These are phyloP conservation scores for Discostella pseudostelligera DNA, from an alignment of 108 stramenopile genomes.

Conservation along the genomic window DNA sequence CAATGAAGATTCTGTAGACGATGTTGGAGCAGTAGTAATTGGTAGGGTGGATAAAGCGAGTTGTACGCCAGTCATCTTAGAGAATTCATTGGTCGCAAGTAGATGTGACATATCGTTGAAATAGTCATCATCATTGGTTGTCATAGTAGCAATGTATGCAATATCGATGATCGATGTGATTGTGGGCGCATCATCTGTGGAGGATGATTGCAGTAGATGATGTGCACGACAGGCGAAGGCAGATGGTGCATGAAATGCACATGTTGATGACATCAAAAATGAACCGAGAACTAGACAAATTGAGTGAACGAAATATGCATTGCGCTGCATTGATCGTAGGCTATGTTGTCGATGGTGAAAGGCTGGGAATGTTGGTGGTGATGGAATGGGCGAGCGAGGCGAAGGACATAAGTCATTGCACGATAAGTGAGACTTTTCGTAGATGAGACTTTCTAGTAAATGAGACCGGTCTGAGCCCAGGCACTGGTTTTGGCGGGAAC, in stretches of 20 bases:
- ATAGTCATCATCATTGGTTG: neutral
- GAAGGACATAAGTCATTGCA: too few relatives aligned
- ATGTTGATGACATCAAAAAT: too few relatives aligned
- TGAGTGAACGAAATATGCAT: too few relatives aligned
- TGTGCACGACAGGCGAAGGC: neutral
- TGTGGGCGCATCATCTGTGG: constrained; percentile 2
- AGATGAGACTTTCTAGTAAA: too few relatives aligned
- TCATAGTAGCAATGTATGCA: constrained; percentile 1
- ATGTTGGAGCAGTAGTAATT: constrained; percentile 1
- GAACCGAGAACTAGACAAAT: too few relatives aligned
- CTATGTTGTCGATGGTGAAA: too few relatives aligned
- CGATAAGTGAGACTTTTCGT: too few relatives aligned
- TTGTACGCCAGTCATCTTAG: constrained; percentile 31
- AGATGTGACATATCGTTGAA: constrained; percentile 7
- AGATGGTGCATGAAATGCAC: neutral
- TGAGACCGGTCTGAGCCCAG: too few relatives aligned
- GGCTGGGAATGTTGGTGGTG: too few relatives aligned
- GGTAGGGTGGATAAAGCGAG: constrained; percentile 16
- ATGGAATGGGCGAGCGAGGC: too few relatives aligned
- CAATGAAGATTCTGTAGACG: neutral
- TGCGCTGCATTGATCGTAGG: too few relatives aligned
- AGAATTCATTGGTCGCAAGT: constrained; percentile 18
- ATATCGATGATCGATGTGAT: constrained; percentile 17
- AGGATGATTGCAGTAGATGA: neutral
- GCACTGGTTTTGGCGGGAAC: too few relatives aligned